Evolutionary conservation across 768 basidiomycete genomes (phyloP), one percentile per base, ranked within the genome.

Genomic region (Mycena polygramma): DNA sequence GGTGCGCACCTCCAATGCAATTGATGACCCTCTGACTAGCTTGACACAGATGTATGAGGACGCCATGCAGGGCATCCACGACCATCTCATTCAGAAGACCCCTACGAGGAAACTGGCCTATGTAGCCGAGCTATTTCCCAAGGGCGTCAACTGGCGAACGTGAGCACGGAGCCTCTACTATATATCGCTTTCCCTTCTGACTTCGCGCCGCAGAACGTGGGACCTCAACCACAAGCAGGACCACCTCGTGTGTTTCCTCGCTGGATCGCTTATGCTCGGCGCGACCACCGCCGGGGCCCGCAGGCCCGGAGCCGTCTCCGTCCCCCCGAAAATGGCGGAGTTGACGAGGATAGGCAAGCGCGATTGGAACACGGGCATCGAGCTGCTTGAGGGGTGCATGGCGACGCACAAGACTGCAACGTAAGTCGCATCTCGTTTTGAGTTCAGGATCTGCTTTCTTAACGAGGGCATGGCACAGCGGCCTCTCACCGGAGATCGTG

Each of bases 231-330:
- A 89, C 30, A 93, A 93, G 77, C 93, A 94, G 78, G 93, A 94
- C 76, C 93, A 94, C 76, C 87, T 94, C 35, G 93, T 91, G 14
- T 94, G 93, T 80, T 94, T 94, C 87, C 81, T 94, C 55, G 92
- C 89, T 35, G 94, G 92, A 5, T 90, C 91, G 14, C 85, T 94
- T 71, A 87, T 94, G 81, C 84, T 94, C 9, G 92, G 93, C 19
- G 90, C 91, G 9, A 90, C 89, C 0, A 85, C 83, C 3, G 77
- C 85, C 1, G 89, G 87, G 58, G 59, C 86, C 2, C 73, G 81
- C 45, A 36, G 8, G 20, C 72, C 69, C 5, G 74, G 77, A 20
- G 75, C 76, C 7, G 85, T 87, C 9, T 86, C 88, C 36, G 75
- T 89, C 43, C 90, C 90, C 14, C 91, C 91, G 4, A 79, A 82